Conservation (phyloP, 129 eudicot species). For the Lonicera japonica region DNA sequence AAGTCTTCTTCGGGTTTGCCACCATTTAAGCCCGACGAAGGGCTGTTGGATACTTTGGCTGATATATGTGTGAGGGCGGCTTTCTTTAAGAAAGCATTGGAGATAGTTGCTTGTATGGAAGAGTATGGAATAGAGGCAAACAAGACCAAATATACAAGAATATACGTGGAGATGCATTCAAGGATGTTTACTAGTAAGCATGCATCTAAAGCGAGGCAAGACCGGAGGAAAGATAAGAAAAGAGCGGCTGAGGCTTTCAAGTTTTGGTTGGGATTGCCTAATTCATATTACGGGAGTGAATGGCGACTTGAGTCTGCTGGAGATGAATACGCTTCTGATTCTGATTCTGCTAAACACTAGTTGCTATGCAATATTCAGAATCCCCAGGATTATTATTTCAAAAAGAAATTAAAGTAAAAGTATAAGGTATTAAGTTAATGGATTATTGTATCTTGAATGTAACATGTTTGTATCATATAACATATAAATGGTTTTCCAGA, state of each 20-base stretch:
- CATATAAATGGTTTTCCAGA: too few relatives aligned
- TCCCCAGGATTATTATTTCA: not conserved
- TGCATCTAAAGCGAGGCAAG: conserved; percentile 93
- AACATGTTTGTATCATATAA: not conserved
- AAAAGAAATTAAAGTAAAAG: too few relatives aligned
- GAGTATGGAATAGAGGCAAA: conserved; percentile 78
- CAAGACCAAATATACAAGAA: conserved; percentile 77
- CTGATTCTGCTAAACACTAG: conserved; percentile 3
- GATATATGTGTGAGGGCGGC: conserved; percentile 98
- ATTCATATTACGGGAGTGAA: conserved; percentile 82
- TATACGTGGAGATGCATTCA: conserved; percentile 97
- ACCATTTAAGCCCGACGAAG: conserved; percentile 74
- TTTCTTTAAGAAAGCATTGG: conserved; percentile 93
- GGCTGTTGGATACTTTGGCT: conserved; percentile 82
- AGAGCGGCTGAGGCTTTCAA: conserved; percentile 97
- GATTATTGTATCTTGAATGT: too few relatives aligned
- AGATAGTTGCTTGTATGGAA: conserved; percentile 96
- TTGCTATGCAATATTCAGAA: not conserved
- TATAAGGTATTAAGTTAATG: not conserved
- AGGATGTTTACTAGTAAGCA: conserved; percentile 99
- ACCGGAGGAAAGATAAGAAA: conserved; percentile 74
- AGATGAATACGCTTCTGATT: conserved; percentile 28
- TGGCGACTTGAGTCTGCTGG: conserved; percentile 63
- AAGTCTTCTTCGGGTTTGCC: conserved; percentile 44
- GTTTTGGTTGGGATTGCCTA: conserved; percentile 97